These are phyloP conservation scores for Pascua sp. DNA, from an alignment of 1,284 basidiomycete genomes.

Conservation along the genomic window DNA sequence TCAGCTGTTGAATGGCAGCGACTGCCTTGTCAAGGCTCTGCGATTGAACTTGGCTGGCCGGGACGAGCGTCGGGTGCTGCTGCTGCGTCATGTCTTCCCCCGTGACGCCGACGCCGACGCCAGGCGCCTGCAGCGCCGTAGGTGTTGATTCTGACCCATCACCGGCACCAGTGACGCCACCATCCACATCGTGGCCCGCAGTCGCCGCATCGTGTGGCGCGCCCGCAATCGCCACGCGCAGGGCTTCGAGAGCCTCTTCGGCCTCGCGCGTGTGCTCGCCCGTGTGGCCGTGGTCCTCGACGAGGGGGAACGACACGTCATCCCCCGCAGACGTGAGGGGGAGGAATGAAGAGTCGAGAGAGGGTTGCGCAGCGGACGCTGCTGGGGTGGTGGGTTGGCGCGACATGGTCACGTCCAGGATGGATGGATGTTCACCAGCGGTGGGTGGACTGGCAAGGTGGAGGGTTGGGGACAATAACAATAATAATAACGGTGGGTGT, in stretches of 20 bases:
- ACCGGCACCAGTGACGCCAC: not conserved
- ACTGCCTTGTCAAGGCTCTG: constrained; percentile 24
- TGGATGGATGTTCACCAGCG: too few relatives aligned
- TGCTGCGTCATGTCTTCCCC: not conserved
- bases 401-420: not conserved
- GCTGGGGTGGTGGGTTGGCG: constrained; percentile 1
- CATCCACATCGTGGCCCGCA: not conserved
- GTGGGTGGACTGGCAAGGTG: constrained; percentile 10
- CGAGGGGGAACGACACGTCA: constrained; percentile 17
- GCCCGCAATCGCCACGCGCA: constrained; percentile 30
- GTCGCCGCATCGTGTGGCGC: constrained; percentile 5
- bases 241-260: constrained; percentile 34
- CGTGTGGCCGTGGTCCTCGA: constrained; percentile 15
- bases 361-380: not conserved
- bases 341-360: constrained; percentile 12
- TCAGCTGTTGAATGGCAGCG: constrained; percentile 24
- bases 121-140: constrained; percentile 1
- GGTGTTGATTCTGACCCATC: not conserved
- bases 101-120: not conserved
- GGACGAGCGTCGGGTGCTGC: constrained; percentile 13
- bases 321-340: constrained; percentile 7
- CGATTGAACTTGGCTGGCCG: constrained; percentile 18
- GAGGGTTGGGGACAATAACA: constrained; percentile 1
- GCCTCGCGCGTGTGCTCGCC: constrained; percentile 18
- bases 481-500: too few relatives aligned